Percentiles rank a stretch among this genome's conserved stretches.
Conservation (phyloP, 2,329 filamentous ascomycete species). For the Ascochyta fabae region DNA sequence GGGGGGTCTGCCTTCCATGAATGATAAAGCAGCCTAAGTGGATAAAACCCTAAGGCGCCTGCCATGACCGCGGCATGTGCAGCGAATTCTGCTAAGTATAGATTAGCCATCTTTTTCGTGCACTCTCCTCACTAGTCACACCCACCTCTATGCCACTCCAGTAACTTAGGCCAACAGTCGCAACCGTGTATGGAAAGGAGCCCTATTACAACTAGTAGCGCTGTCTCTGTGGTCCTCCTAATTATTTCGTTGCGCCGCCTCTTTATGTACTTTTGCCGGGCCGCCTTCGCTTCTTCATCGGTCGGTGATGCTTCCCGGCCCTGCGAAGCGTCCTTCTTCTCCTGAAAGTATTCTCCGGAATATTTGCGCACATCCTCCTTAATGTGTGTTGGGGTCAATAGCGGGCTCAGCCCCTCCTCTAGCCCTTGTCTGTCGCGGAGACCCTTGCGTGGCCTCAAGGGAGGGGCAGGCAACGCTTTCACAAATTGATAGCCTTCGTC, state of each 20-base stretch:
- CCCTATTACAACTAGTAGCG: constrained; percentile 61
- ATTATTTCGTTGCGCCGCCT: constrained; percentile 89
- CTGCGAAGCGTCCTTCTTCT: constrained; percentile 23
- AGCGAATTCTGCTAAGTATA: constrained; percentile 47
- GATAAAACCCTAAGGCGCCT: constrained; percentile 45
- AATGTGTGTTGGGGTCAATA: constrained; percentile 56
- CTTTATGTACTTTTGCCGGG: constrained; percentile 75
- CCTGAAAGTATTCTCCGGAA: constrained; percentile 47
- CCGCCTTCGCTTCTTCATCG: constrained; percentile 47
- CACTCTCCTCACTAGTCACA: neutral
- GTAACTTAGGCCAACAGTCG: constrained; percentile 40
- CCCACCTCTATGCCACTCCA: constrained; percentile 52
- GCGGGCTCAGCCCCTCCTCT: constrained; percentile 47
- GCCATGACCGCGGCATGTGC: constrained; percentile 46
- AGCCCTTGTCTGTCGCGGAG: constrained; percentile 62
- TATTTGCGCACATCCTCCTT: constrained; percentile 54
- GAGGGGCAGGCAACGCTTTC: constrained; percentile 82
- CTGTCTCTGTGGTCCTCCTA: constrained; percentile 65
- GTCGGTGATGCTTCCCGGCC: constrained; percentile 30
- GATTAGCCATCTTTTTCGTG: constrained; percentile 19
- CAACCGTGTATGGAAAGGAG: constrained; percentile 53
- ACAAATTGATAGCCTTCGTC: constrained; percentile 81
- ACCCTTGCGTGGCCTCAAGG: constrained; percentile 76
- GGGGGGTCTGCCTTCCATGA: constrained; percentile 33
- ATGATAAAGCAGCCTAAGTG: constrained; percentile 46